phyloP scores from a whole-genome alignment of 129 eudicot species.

The Helianthus tuberosus region DNA sequence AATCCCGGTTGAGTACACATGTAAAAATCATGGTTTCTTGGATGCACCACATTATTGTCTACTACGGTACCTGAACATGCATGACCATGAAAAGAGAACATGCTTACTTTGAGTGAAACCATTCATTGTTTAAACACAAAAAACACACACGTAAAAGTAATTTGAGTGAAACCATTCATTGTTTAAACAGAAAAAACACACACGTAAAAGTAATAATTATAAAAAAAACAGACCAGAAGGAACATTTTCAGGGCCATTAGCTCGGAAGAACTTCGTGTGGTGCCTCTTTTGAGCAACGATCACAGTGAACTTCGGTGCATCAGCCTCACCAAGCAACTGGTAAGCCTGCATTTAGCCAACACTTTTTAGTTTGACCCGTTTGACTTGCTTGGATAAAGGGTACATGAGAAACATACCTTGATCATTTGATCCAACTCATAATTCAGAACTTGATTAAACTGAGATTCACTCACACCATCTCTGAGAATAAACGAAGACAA shows the following conservation, averaged over 20 bases:
- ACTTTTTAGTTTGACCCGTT: neutral
- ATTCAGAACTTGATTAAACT: slow-evolving; percentile 80
- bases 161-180: neutral
- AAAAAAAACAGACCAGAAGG: slow-evolving; percentile 64
- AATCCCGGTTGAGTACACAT: slow-evolving; percentile 93
- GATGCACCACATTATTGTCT: slow-evolving; percentile 85
- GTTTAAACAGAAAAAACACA: slow-evolving; percentile 6
- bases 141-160: neutral
- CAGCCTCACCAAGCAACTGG: slow-evolving; percentile 69
- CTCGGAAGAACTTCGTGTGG: slow-evolving; percentile 73
- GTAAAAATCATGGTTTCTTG: slow-evolving; percentile 86
- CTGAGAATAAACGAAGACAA: slow-evolving; percentile 43
- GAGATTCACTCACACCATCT: slow-evolving; percentile 96
- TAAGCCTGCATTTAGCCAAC: slow-evolving; percentile 59
- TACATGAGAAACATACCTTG: slow-evolving; percentile 50
- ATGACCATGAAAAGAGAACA: slow-evolving; percentile 15
- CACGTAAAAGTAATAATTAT: neutral
- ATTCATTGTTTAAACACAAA: slow-evolving; percentile 10
- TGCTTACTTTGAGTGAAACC: neutral
- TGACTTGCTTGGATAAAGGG: neutral
- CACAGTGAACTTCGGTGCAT: slow-evolving; percentile 86
- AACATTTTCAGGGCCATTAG: slow-evolving; percentile 64
- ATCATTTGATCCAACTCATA: slow-evolving; percentile 89
- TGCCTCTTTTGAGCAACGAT: slow-evolving; percentile 94
- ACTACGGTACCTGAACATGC: slow-evolving; percentile 76